Conservation (phyloP, 1,139 yeast species). For the Hemisphaericaspora lyxosophila region DNA sequence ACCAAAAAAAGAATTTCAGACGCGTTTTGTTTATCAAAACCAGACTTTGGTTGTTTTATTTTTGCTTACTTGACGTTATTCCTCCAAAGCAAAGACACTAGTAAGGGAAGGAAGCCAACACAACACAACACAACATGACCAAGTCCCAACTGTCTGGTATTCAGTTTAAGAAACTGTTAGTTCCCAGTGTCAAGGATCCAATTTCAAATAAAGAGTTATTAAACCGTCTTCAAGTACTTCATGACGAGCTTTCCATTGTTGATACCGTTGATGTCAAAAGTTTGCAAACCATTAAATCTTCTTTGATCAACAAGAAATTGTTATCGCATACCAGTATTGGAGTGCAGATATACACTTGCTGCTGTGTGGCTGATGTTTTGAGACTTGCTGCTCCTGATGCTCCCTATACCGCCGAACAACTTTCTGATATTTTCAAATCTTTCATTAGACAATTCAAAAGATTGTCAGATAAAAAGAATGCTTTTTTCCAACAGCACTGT, state of each 20-base stretch:
- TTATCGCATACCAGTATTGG: conserved; percentile 65
- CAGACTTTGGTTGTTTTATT: background rate
- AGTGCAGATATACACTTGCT: conserved; percentile 68
- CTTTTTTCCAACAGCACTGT: conserved; percentile 65
- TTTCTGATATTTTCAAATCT: conserved; percentile 61
- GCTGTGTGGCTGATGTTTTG: conserved; percentile 74
- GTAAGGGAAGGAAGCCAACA: no score
- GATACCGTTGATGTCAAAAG: conserved; percentile 50
- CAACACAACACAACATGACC: no score
- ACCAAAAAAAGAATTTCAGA: background rate
- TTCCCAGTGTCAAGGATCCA: conserved; percentile 54
- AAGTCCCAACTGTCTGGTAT: conserved; percentile 3
- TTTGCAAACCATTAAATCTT: conserved; percentile 47
- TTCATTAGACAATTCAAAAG: conserved; percentile 63
- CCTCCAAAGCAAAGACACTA: background rate
- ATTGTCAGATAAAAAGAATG: conserved; percentile 57
- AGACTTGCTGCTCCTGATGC: conserved; percentile 89
- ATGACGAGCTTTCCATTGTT: conserved; percentile 59
- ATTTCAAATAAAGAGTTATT: conserved; percentile 62
- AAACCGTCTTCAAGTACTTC: conserved; percentile 42
- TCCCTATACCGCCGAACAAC: conserved; percentile 68
- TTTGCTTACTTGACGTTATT: no score
- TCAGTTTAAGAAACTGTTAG: conserved; percentile 46
- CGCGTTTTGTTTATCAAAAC: background rate
- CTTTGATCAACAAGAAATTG: conserved; percentile 58